These are phyloP conservation scores for Rhodotorula glutinis DNA, from an alignment of 1,284 basidiomycete genomes.

Conservation along the genomic window DNA sequence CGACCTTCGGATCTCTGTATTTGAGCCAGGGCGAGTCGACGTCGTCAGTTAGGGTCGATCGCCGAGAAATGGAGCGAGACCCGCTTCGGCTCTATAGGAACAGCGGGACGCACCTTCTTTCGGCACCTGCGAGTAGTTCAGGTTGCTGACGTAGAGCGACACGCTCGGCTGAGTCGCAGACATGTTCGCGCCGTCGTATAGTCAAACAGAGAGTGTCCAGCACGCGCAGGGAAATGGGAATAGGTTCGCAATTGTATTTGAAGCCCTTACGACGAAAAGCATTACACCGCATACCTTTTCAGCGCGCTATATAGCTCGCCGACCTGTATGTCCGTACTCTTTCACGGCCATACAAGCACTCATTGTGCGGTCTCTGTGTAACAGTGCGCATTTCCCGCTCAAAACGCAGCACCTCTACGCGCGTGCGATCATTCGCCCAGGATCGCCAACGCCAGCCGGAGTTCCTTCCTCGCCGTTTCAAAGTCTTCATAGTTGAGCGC, in stretches of 20 bases:
- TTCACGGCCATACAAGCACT: too few species aligned
- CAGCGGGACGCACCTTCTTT: conserved; percentile 60
- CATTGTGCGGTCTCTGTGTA: too few species aligned
- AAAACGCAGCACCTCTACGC: too few species aligned
- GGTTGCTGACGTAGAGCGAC: conserved; percentile 89
- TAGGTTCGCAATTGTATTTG: too few species aligned
- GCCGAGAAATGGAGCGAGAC: not conserved
- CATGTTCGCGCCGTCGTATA: conserved; percentile 4
- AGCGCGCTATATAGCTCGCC: too few species aligned
- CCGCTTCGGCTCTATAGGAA: too few species aligned
- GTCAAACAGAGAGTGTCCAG: too few species aligned
- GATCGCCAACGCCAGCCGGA: conserved; percentile 67
- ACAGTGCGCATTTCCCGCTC: too few species aligned
- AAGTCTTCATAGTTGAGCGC: conserved; percentile 88
- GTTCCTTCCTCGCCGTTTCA: conserved; percentile 73
- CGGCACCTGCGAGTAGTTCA: conserved; percentile 82
- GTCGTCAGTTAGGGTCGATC: not conserved
- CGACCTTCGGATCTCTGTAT: conserved; percentile 69
- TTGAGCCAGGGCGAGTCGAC: not conserved
- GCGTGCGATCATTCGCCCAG: conserved; percentile 56
- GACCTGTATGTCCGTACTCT: too few species aligned
- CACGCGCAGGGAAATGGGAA: too few species aligned
- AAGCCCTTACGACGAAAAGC: too few species aligned
- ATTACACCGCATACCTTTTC: too few species aligned
- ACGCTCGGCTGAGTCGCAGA: conserved; percentile 62